Conservation (phyloP, 176 grass and related monocot species). For the Phoenix roebelenii region DNA sequence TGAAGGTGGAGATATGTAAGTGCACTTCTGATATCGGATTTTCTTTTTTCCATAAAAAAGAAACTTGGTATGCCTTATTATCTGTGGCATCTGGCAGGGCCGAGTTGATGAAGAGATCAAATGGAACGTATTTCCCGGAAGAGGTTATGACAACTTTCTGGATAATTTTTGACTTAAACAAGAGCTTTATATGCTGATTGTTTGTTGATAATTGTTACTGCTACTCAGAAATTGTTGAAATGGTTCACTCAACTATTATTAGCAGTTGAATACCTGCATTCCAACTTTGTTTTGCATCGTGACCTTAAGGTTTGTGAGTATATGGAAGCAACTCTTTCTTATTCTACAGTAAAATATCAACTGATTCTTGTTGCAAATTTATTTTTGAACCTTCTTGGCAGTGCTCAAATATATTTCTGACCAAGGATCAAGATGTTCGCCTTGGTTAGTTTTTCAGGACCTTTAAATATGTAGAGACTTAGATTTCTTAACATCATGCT, state of each 20-base stretch:
- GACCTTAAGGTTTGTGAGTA: slow-evolving; percentile 67
- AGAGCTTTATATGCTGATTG: neutral
- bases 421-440: slow-evolving; percentile 89
- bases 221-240: slow-evolving; percentile 78
- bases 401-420: slow-evolving; percentile 99
- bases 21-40: slow-evolving; percentile 15
- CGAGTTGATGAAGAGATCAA: slow-evolving; percentile 95
- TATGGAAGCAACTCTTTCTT: neutral
- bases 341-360: no score
- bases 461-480: neutral
- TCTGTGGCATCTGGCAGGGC: slow-evolving; percentile 46
- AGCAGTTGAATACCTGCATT: slow-evolving; percentile 94
- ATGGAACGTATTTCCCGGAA: slow-evolving; percentile 84
- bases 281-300: slow-evolving; percentile 94
- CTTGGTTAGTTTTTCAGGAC: slow-evolving; percentile 60
- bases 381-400: slow-evolving; percentile 28
- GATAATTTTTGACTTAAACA: slow-evolving; percentile 7
- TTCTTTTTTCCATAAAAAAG: slow-evolving; percentile 4
- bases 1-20: slow-evolving; percentile 98
- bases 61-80: neutral
- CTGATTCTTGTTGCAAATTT: neutral
- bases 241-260: slow-evolving; percentile 89
- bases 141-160: slow-evolving; percentile 45
- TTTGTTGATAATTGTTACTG: slow-evolving; percentile 25
- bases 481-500: neutral